Evolutionary conservation across 2,329 filamentous ascomycete species (phyloP).

Genomic region (Ascosphaera pollenicola): DNA sequence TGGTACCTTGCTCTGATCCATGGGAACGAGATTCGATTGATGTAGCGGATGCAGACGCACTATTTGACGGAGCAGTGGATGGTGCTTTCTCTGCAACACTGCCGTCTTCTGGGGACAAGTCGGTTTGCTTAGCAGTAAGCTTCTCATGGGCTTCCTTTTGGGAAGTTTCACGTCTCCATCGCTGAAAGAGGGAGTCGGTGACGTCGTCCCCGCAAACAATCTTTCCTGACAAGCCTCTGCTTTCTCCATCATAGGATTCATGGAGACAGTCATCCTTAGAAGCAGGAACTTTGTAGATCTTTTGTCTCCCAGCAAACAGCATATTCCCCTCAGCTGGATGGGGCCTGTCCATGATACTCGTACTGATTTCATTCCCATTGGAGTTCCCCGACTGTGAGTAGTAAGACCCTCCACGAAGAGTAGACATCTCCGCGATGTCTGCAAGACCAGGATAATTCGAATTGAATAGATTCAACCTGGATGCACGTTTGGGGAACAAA

Average conservation of each 20-base stretch:
- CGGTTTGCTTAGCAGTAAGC: too few species aligned
- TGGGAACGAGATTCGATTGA: slow-evolving; percentile 58
- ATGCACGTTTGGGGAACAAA: slow-evolving; percentile 59
- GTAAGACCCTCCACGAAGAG: slow-evolving; percentile 38
- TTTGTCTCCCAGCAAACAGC: slow-evolving; percentile 85
- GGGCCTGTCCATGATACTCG: slow-evolving; percentile 59
- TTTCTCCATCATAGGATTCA: slow-evolving; percentile 5
- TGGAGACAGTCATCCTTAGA: slow-evolving; percentile 13
- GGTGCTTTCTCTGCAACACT: not conserved
- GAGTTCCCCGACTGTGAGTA: not conserved
- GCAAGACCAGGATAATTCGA: slow-evolving; percentile 37
- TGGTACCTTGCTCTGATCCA: slow-evolving; percentile 9
- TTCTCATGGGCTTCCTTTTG: slow-evolving; percentile 4
- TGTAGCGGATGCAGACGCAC: slow-evolving; percentile 70
- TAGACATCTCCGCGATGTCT: slow-evolving; percentile 83
- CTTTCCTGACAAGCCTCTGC: slow-evolving; percentile 26
- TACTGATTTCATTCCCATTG: slow-evolving; percentile 15
- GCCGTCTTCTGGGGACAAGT: not conserved
- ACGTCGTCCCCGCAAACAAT: slow-evolving; percentile 76
- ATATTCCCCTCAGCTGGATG: slow-evolving; percentile 78
- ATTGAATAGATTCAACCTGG: slow-evolving; percentile 52
- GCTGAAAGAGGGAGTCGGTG: slow-evolving; percentile 61
- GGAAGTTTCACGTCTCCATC: slow-evolving; percentile 28
- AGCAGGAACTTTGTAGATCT: slow-evolving; percentile 67
- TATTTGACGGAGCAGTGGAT: slow-evolving; percentile 35